Conservation (phyloP, 495 filamentous ascomycete species). For the Penicillium ochrochloron region DNA sequence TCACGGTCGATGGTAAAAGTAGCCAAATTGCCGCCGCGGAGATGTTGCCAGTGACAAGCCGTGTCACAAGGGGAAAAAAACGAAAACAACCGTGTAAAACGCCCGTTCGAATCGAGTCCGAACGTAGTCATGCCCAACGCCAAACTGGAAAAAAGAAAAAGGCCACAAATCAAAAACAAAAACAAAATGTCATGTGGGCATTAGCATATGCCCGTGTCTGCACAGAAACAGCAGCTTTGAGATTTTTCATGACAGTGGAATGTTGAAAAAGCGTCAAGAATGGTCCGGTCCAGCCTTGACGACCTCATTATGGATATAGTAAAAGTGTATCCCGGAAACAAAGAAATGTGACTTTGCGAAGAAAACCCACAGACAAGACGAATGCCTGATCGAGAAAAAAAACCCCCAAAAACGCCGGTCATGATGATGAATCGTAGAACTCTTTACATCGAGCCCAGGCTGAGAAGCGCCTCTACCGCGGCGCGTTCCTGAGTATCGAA, state of each 20-base stretch:
- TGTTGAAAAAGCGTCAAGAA: constrained; percentile 21
- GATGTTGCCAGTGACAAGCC: constrained; percentile 12
- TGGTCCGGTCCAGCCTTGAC: constrained; percentile 40
- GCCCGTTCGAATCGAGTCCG: constrained; percentile 9
- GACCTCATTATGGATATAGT: constrained; percentile 30
- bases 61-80: constrained; percentile 4
- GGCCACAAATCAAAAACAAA: background rate
- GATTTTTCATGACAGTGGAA: constrained; percentile 1
- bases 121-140: constrained; percentile 10
- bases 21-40: constrained; percentile 8
- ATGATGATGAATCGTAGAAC: constrained; percentile 24
- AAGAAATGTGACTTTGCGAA: background rate
- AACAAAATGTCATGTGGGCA: constrained; percentile 2
- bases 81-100: background rate
- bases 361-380: background rate
- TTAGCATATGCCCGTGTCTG: background rate
- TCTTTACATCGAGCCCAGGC: constrained; percentile 83
- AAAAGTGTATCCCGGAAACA: constrained; percentile 17
- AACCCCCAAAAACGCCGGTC: constrained; percentile 36
- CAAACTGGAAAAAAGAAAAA: background rate
- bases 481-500: constrained; percentile 68
- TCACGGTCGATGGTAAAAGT: constrained; percentile 7
- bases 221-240: constrained; percentile 5
- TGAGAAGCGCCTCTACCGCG: constrained; percentile 81
- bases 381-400: constrained; percentile 11